Base-by-base conservation (phyloP, 1,284 basidiomycete genomes). In the Veloporphyrellus conicus region DNA sequence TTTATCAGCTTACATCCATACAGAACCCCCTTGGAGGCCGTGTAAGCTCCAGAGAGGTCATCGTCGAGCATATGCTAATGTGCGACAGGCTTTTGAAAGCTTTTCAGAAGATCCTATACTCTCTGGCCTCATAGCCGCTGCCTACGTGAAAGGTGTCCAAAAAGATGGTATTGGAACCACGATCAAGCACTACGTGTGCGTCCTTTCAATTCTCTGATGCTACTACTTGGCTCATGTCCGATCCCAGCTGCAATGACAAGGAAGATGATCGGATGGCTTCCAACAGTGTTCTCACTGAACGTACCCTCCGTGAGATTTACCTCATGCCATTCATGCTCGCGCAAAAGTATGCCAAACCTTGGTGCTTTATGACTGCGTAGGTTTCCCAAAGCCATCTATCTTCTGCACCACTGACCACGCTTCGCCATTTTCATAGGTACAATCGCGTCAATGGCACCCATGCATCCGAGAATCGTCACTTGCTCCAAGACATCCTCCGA, bases 241-340 rank as follows among this genome's bases (percentile, higher is more conserved):
- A 37, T 31, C 16, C 11, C 49, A 80, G 78, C 16, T 81, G 73
- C 23, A 87, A 87, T 57, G 84, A 88, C 68, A 84, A 84, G 59
- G 85, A 87, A 60, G 73, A 84, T 53, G 84, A 87, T 59, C 74
- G 84, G 2, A 74, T 76, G 61, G 82, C 63, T 5, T 85, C 79
- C 56, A 75, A 85, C 57, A 80, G 77, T 45, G 68, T 84, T 48
- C 68, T 86, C 54, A 77, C 75, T 50, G 74, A 78, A 49, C 79
- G 89, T 25, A 84, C 89, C 0, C 72, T 93, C 36, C 77, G 87
- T 23, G 90, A 93, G 64, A 77, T 93, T 41, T 92, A 92, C 66
- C 73, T 91, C 33, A 79, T 84, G 73, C 84, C 85, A 0, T 92
- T 92, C 71, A 87, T 90, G 81, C 75, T 93, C 36, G 84, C 87